phyloP scores from a whole-genome alignment of 768 basidiomycete species.

The Gelatoporia subvermispora region DNA sequence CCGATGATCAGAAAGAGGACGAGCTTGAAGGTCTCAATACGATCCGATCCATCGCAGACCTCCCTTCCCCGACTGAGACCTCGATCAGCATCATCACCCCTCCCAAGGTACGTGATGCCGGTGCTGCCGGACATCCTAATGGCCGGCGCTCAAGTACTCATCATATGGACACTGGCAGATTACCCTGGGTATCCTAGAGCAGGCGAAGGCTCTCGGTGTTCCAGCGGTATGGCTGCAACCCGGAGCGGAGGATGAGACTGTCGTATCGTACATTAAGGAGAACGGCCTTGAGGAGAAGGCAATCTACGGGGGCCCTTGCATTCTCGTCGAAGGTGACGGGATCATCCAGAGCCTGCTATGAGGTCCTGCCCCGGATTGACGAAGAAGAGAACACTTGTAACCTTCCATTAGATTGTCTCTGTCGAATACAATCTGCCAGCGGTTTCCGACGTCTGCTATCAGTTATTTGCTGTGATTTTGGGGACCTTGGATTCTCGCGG shows the following conservation, averaged over 20 bases:
- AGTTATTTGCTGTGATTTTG: too few species aligned
- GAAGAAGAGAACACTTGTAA: too few species aligned
- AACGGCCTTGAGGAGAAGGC: constrained; percentile 61
- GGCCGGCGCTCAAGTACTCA: neutral
- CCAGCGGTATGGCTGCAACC: constrained; percentile 88
- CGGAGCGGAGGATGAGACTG: constrained; percentile 68
- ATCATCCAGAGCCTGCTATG: constrained; percentile 25
- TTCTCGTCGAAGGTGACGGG: constrained; percentile 72
- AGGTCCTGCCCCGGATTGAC: too few species aligned
- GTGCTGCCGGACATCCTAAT: neutral
- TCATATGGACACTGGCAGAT: constrained; percentile 40
- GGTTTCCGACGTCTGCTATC: too few species aligned
- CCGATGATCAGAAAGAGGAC: constrained; percentile 50
- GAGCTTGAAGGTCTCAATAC: constrained; percentile 66
- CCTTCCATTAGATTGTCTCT: too few species aligned
- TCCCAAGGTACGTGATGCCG: constrained; percentile 43
- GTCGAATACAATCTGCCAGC: too few species aligned
- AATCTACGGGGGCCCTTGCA: constrained; percentile 80
- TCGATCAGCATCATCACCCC: constrained; percentile 79
- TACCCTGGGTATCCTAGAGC: constrained; percentile 61
- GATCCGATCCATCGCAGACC: constrained; percentile 47
- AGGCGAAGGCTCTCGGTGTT: constrained; percentile 65
- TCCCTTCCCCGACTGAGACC: constrained; percentile 58
- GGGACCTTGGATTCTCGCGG: too few species aligned
- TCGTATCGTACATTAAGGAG: constrained; percentile 60